Evolutionary conservation across 1,284 basidiomycete genomes (phyloP).

Genomic region (Pterula multifida): DNA sequence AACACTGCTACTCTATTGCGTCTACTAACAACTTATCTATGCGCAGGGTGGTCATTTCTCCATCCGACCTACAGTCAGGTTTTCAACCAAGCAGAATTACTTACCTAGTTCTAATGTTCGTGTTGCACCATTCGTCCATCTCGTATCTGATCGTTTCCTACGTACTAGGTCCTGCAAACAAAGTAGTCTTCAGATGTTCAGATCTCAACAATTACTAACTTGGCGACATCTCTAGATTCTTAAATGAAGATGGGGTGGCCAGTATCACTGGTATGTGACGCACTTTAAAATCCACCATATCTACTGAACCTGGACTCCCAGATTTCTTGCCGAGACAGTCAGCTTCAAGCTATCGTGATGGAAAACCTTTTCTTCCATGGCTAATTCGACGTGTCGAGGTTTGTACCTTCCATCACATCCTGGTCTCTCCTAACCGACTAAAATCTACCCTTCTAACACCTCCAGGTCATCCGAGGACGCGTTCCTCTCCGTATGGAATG

Average conservation of each 20-base stretch:
- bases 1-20: too few relatives aligned
- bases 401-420: slow-evolving; percentile 3
- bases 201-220: neutral
- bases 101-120: slow-evolving; percentile 68
- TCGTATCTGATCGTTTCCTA: slow-evolving; percentile 3
- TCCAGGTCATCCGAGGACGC: slow-evolving; percentile 61
- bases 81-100: slow-evolving; percentile 77
- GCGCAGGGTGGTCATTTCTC: slow-evolving; percentile 83
- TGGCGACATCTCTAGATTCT: slow-evolving; percentile 29
- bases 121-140: slow-evolving; percentile 1
- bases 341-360: slow-evolving; percentile 20
- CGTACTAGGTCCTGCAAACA: slow-evolving; percentile 59
- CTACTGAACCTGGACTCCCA: slow-evolving; percentile 13
- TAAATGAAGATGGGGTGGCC: slow-evolving; percentile 73
- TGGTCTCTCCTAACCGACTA: neutral
- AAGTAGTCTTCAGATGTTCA: slow-evolving; percentile 24
- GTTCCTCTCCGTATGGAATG: slow-evolving; percentile 75
- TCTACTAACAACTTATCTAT: neutral
- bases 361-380: slow-evolving; percentile 72
- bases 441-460: neutral
- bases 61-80: slow-evolving; percentile 58
- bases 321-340: slow-evolving; percentile 71
- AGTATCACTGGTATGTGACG: slow-evolving; percentile 51
- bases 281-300: neutral
- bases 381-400: slow-evolving; percentile 78